Evolutionary conservation across 352 stramenopile species (phyloP).

Genomic region (Globisporangium nagaii): DNA sequence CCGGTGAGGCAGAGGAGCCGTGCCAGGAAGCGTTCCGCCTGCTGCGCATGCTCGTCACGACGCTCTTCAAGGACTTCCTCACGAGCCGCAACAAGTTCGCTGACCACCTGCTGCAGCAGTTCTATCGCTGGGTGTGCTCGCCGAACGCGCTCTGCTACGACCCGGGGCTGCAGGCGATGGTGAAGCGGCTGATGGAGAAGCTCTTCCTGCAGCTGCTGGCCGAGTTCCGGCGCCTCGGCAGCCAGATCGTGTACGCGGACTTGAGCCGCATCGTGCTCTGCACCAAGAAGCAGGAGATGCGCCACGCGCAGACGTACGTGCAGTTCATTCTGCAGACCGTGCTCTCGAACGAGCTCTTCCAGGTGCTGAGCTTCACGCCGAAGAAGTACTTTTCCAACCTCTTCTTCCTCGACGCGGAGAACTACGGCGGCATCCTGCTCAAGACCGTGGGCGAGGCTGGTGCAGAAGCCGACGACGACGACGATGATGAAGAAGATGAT

Average conservation of each 20-base stretch:
- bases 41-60: conserved; percentile 89
- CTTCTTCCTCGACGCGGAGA: conserved; percentile 95
- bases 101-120: conserved; percentile 94
- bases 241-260: conserved; percentile 91
- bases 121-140: conserved; percentile 94
- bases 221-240: conserved; percentile 92
- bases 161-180: conserved; percentile 90
- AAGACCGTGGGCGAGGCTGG: conserved; percentile 15
- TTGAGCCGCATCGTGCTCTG: conserved; percentile 69
- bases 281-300: conserved; percentile 67
- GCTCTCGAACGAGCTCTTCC: conserved; percentile 75
- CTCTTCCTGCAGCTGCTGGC: conserved; percentile 90
- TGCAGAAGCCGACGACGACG: conserved; percentile 19
- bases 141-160: conserved; percentile 92
- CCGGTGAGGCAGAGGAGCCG: conserved; percentile 82
- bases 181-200: conserved; percentile 95
- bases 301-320: conserved; percentile 90
- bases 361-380: conserved; percentile 67
- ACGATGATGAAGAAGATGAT: conserved; percentile 20
- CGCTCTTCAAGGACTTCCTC: conserved; percentile 92
- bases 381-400: conserved; percentile 89
- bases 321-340: conserved; percentile 94
- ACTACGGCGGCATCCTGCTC: conserved; percentile 92
- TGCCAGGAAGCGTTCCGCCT: conserved; percentile 91
- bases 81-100: conserved; percentile 88